Base-by-base conservation (phyloP, 2,329 filamentous ascomycete species). In the Drechslerella stenobrocha region DNA sequence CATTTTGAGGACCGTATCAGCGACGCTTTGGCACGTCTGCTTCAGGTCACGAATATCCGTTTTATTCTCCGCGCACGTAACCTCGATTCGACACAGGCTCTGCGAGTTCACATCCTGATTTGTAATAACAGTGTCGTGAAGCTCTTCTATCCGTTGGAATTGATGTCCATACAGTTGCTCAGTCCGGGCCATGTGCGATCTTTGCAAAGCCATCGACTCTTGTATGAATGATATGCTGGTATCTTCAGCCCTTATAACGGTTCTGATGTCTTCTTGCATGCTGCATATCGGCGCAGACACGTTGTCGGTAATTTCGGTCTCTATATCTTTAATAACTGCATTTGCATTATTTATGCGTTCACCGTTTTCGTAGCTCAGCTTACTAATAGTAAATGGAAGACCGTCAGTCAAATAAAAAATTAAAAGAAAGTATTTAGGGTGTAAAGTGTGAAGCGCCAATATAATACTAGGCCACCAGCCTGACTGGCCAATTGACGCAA, bases 171-270 rank as follows among this genome's bases (percentile, higher is more conserved):
- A 55, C 0, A 59, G 24, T 13, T 55, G 24, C n/a, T 59, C 53
- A 3, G 35, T 34, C 32, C 50, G 42, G 9, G 45, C 42, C 48
- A 55, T 59, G 15, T 51, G 40, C 2, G 35, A 35, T 18, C 37
- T 13, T 24, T 67, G 61, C 8, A 67, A 42, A 18, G 47, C 44
- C 7, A 67, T 59, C 6, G 42, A 45, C 40, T 59, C n/a, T 8
- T 67, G 42, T 5, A 67, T 34, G 2, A 55, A 44, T 1, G 37
- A 20, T 5, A 44, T 35, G 13, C 32, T 46, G 2, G 15, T 46
- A n/a, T 55, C 44, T 1, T 55, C 53, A 0, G 48, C 48, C 13
- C 52, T 51, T 11, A 42, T 23, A 6, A 67, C 48, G 18, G 13
- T 26, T 8, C 32, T 9, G 8, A 67, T 52, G 23, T 59, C 53